A percentile compares a stretch with the other conserved stretches of the same genome.
These are phyloP conservation scores for Pichia sp. DNA, from an alignment of 1,139 yeast species.

Conservation along the genomic window DNA sequence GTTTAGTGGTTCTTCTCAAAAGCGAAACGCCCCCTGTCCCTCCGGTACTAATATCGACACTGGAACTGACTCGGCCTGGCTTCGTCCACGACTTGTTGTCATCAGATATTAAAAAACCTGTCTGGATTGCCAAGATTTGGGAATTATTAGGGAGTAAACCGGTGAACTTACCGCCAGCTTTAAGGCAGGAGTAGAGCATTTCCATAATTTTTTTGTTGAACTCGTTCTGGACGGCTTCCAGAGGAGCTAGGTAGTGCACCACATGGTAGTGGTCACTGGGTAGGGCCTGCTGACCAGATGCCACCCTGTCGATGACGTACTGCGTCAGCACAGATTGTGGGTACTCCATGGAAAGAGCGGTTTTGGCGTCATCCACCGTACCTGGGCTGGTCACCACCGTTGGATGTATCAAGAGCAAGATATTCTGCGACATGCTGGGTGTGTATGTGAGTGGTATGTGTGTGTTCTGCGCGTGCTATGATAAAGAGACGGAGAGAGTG, in stretches of 20 bases:
- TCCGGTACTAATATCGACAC: background rate
- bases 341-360: constrained; percentile 20
- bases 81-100: constrained; percentile 41
- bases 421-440: constrained; percentile 5
- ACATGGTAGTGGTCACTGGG: constrained; percentile 40
- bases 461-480: background rate
- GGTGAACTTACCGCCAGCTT: constrained; percentile 44
- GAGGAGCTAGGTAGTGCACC: constrained; percentile 60
- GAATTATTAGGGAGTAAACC: constrained; percentile 53
- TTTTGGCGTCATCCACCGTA: constrained; percentile 40
- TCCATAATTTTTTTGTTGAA: constrained; percentile 45
- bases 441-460: background rate
- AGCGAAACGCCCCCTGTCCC: constrained; percentile 10
- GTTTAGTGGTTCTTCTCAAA: constrained; percentile 20
- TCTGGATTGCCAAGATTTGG: constrained; percentile 54
- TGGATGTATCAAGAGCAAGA: constrained; percentile 62
- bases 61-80: constrained; percentile 31
- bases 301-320: constrained; percentile 68
- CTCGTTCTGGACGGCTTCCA: constrained; percentile 36
- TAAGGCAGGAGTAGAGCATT: constrained; percentile 40
- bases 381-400: constrained; percentile 62
- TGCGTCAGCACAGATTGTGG: constrained; percentile 42
- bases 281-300: constrained; percentile 51
- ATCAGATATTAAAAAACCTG: constrained; percentile 52
- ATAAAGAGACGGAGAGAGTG: background rate